Evolutionary conservation across 768 basidiomycete species (phyloP).

Genomic region (Suillus subaureus): DNA sequence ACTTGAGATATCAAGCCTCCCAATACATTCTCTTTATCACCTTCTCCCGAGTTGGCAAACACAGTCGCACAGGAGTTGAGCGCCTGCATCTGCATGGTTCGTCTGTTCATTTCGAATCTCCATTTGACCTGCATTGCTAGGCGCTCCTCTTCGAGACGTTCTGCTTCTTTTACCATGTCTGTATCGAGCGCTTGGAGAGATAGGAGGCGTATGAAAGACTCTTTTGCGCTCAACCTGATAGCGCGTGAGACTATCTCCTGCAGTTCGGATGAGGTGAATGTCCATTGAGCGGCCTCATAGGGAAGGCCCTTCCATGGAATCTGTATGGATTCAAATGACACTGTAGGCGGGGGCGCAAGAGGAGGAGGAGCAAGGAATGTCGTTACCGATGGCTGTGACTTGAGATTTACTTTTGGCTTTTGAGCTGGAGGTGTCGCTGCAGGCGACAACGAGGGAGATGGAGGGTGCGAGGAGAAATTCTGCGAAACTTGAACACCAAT

Average conservation of each 20-base stretch:
- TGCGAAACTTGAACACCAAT: conserved; percentile 17
- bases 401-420: conserved; percentile 13
- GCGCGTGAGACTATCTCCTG: conserved; percentile 74
- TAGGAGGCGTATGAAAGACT: conserved; percentile 72
- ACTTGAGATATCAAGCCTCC: conserved; percentile 57
- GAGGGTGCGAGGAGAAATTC: conserved; percentile 1
- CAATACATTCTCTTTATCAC: conserved; percentile 40
- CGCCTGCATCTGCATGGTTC: conserved; percentile 73
- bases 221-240: conserved; percentile 67
- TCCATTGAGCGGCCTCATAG: conserved; percentile 71
- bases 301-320: conserved; percentile 70
- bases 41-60: conserved; percentile 26
- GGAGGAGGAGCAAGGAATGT: conserved; percentile 32
- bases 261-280: conserved; percentile 51
- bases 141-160: conserved; percentile 56
- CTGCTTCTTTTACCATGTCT: conserved; percentile 58
- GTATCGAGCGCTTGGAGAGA: conserved; percentile 62
- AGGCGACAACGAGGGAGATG: conserved; percentile 14
- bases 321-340: conserved; percentile 60
- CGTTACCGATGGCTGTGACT: conserved; percentile 13
- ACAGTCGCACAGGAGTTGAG: conserved; percentile 54
- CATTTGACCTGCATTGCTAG: conserved; percentile 62
- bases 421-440: conserved; percentile 15
- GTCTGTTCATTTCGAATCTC: conserved; percentile 64
- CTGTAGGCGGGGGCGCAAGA: conserved; percentile 48